A percentile compares a stretch with the other conserved stretches of the same genome.
Evolutionary conservation across 176 grass and related monocot genomes (phyloP).

Genomic region (Pontederia paniculata): DNA sequence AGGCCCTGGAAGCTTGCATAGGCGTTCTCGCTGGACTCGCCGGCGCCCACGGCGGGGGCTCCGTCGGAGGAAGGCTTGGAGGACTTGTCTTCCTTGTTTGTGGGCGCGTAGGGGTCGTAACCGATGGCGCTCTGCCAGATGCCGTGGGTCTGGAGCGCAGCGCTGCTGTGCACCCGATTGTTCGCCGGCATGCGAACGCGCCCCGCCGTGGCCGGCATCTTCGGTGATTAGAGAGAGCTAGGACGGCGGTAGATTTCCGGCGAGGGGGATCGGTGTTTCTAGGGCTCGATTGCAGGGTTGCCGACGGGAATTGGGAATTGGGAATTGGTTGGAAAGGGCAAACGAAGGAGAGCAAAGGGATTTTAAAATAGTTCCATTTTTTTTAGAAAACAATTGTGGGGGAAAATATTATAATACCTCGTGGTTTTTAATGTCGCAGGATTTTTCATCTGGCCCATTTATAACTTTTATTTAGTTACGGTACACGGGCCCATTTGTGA

Average conservation of each 20-base stretch:
- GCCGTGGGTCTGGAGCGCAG: conserved; percentile 83
- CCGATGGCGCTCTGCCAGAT: conserved; percentile 99
- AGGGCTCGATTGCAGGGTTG: no score
- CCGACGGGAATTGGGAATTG: no score
- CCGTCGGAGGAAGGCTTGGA: conserved; percentile 4
- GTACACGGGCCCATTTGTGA: no score
- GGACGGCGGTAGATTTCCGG: no score
- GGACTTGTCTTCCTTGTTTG: conserved; percentile 25
- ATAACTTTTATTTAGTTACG: no score
- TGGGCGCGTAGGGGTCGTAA: conserved; percentile 91
- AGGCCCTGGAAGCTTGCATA: conserved; percentile 89
- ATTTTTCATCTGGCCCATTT: no score
- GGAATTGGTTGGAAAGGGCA: no score
- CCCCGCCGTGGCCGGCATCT: conserved; percentile 92
- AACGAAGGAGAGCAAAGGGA: no score
- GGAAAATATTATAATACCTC: no score
- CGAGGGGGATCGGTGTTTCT: background rate
- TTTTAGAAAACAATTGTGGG: no score
- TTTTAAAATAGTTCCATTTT: no score
- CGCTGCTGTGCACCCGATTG: conserved; percentile 98
- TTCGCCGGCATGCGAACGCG: conserved; percentile 95
- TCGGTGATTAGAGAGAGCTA: background rate
- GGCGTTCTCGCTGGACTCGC: conserved; percentile 32
- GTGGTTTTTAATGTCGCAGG: no score
- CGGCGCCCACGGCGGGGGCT: background rate